Percentiles rank a stretch among this genome's conserved stretches.
Evolutionary conservation across 139 green algal genomes (phyloP).

Genomic region (Auxenochlorella pyrenoidosa): DNA sequence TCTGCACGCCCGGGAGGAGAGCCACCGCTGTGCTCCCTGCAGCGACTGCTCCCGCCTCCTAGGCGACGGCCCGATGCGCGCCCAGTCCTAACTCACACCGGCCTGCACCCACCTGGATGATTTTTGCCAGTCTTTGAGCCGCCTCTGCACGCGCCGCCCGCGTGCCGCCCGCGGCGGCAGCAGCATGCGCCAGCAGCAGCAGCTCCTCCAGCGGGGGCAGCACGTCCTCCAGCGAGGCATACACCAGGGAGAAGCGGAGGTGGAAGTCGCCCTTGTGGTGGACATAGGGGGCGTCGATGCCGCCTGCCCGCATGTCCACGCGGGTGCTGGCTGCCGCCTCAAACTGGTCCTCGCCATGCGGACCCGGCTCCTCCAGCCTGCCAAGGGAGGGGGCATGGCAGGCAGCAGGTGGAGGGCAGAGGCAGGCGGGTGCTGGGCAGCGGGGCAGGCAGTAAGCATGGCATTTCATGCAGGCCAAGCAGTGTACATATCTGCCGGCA

Average conservation of each 20-base stretch:
- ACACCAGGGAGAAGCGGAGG: slow-evolving; percentile 63
- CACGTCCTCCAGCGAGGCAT: slow-evolving; percentile 52
- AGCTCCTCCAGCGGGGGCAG: slow-evolving; percentile 60
- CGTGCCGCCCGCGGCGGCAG: neutral
- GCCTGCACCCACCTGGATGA: slow-evolving; percentile 40
- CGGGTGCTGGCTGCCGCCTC: slow-evolving; percentile 40
- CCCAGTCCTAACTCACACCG: too few relatives aligned
- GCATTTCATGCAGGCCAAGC: neutral
- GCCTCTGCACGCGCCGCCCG: slow-evolving; percentile 19
- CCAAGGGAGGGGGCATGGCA: neutral
- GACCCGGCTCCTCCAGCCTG: slow-evolving; percentile 13
- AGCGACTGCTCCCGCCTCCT: neutral
- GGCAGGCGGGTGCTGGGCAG: neutral
- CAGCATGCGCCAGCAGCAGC: slow-evolving; percentile 12
- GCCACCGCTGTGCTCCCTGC: neutral
- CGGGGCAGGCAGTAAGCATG: neutral
- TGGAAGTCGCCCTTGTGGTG: slow-evolving; percentile 34
- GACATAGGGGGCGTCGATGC: slow-evolving; percentile 46
- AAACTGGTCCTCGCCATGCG: slow-evolving; percentile 55
- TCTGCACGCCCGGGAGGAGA: neutral
- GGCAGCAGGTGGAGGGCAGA: neutral
- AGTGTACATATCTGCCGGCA: too few relatives aligned
- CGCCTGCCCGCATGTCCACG: slow-evolving; percentile 55
- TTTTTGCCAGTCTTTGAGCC: slow-evolving; percentile 6
- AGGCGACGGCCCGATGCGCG: too few relatives aligned